Conservation (phyloP, 2,329 filamentous ascomycete genomes). For the Cercospora zeina region DNA sequence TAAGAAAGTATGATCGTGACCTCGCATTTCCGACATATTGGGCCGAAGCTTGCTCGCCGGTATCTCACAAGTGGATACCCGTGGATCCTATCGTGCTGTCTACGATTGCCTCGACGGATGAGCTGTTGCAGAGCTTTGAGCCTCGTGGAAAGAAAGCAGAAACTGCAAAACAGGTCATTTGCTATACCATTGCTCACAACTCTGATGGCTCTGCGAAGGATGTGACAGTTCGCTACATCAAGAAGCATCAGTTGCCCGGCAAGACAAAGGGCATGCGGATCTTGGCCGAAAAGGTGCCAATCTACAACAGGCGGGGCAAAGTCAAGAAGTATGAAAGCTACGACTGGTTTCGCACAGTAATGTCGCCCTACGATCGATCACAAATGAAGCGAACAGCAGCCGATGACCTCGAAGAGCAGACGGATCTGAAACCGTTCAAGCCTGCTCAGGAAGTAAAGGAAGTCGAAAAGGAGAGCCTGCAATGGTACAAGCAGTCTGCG, state of each 20-base stretch:
- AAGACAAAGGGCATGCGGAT: conserved; percentile 85
- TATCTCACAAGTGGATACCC: conserved; percentile 74
- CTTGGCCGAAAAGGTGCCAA: conserved; percentile 73
- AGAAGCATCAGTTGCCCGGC: conserved; percentile 76
- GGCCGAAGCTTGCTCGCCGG: conserved; percentile 83
- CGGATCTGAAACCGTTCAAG: conserved; percentile 71
- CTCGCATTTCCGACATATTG: conserved; percentile 87
- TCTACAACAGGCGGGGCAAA: conserved; percentile 76
- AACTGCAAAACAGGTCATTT: conserved; percentile 82
- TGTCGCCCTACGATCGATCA: conserved; percentile 68
- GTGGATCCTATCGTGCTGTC: conserved; percentile 73
- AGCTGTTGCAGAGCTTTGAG: conserved; percentile 73
- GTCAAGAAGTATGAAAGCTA: conserved; percentile 73
- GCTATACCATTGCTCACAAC: conserved; percentile 82
- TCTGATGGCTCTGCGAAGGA: conserved; percentile 89
- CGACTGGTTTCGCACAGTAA: conserved; percentile 84
- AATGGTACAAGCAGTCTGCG: conserved; percentile 82
- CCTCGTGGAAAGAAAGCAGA: conserved; percentile 81
- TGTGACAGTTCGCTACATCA: conserved; percentile 87
- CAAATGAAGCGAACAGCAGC: conserved; percentile 61
- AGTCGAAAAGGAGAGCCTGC: conserved; percentile 61
- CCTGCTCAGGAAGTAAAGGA: conserved; percentile 58
- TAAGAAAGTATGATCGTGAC: conserved; percentile 68
- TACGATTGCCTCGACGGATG: conserved; percentile 69
- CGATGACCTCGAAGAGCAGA: conserved; percentile 77